Percentiles rank a stretch among this genome's conserved stretches.
phyloP scores from a whole-genome alignment of 1,284 basidiomycete genomes.

The Trichosporon ovoides region DNA sequence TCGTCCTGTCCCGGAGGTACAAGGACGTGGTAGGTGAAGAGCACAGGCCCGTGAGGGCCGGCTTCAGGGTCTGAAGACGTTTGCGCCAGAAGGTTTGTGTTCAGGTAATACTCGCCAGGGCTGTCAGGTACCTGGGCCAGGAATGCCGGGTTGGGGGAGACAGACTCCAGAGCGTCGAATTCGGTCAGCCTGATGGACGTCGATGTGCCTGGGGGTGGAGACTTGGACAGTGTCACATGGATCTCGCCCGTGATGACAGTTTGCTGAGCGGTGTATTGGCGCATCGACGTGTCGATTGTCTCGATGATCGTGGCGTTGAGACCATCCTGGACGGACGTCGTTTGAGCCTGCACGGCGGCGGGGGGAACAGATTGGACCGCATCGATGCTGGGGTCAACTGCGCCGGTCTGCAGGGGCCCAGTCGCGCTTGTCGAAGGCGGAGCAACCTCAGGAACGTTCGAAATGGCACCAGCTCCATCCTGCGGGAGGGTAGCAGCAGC shows the following conservation, averaged over 20 bases:
- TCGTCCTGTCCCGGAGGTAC: slow-evolving; percentile 41
- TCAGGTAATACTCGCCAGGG: slow-evolving; percentile 52
- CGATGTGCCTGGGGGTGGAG: not conserved
- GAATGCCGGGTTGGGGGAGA: slow-evolving; percentile 53
- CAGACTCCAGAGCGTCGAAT: slow-evolving; percentile 53
- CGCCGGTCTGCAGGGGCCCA: not conserved
- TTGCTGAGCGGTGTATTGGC: slow-evolving; percentile 15
- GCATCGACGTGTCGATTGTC: slow-evolving; percentile 52
- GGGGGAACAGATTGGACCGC: not conserved
- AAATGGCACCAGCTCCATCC: not conserved
- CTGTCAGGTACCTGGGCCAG: slow-evolving; percentile 46
- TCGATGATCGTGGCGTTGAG: slow-evolving; percentile 51
- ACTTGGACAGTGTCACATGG: slow-evolving; percentile 12
- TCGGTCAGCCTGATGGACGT: slow-evolving; percentile 47
- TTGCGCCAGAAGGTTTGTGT: slow-evolving; percentile 44
- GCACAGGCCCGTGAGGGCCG: slow-evolving; percentile 30
- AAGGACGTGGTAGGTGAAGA: slow-evolving; percentile 55
- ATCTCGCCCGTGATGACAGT: slow-evolving; percentile 49
- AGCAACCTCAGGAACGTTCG: not conserved
- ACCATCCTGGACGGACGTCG: not conserved
- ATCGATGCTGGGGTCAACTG: not conserved
- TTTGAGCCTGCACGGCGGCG: not conserved
- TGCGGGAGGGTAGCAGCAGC: not conserved
- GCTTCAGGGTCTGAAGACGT: slow-evolving; percentile 19
- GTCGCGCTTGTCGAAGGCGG: not conserved